phyloP scores from a whole-genome alignment of 306 rosid genomes.

The Senna tora region DNA sequence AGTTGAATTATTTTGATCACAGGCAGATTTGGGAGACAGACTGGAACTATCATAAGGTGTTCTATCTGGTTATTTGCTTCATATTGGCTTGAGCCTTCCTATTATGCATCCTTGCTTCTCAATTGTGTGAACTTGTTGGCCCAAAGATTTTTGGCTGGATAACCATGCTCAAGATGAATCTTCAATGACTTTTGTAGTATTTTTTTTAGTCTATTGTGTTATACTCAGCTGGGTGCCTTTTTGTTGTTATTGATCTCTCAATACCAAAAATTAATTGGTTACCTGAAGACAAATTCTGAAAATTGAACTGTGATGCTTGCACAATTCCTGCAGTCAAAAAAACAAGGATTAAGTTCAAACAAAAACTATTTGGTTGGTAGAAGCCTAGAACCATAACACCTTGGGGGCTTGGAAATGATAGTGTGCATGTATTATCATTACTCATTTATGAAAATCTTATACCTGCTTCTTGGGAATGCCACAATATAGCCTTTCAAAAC shows the following conservation, averaged over 20 bases:
- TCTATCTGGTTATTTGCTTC: constrained; percentile 10
- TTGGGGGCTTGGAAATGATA: neutral
- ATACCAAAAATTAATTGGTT: neutral
- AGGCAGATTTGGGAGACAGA: constrained; percentile 34
- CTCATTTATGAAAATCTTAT: too few relatives aligned
- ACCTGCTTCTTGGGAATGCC: neutral
- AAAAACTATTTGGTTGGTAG: too few relatives aligned
- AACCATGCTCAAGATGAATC: neutral
- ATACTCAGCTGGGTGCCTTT: neutral
- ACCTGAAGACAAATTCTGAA: neutral
- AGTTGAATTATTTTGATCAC: constrained; percentile 41
- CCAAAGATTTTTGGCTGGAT: neutral
- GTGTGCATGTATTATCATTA: neutral
- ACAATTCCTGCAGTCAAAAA: neutral
- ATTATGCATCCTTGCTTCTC: neutral
- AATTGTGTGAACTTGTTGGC: constrained; percentile 14
- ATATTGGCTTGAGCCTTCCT: constrained; percentile 43
- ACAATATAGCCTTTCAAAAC: neutral
- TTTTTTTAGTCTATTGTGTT: neutral
- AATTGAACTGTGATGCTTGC: neutral
- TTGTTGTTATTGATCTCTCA: neutral
- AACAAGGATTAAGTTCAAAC: neutral
- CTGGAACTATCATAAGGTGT: constrained; percentile 15
- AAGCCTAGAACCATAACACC: neutral
- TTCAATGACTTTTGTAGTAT: neutral